Conservation (phyloP, 176 grass and related monocot species). For the Puccinellia tenuiflora region DNA sequence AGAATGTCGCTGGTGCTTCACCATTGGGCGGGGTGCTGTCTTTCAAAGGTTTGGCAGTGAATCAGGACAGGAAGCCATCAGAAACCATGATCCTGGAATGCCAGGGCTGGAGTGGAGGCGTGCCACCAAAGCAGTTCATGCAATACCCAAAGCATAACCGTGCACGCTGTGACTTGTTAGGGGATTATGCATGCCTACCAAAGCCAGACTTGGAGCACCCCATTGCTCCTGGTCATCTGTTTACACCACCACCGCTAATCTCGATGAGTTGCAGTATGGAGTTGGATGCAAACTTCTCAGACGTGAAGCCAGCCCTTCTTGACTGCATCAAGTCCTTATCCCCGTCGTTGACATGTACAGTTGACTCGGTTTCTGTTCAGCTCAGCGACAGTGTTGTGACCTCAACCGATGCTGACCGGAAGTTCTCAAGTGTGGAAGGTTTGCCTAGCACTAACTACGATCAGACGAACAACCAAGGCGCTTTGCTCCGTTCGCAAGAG, state of each 20-base stretch:
- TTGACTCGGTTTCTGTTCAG: conserved; percentile 60
- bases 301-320: conserved; percentile 58
- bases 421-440: conserved; percentile 40
- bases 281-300: conserved; percentile 36
- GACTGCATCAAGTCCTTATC: conserved; percentile 58
- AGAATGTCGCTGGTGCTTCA: conserved; percentile 34
- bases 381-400: conserved; percentile 42
- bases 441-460: conserved; percentile 40
- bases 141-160: conserved; percentile 80
- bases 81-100: conserved; percentile 56
- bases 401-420: conserved; percentile 30
- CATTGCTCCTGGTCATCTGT: conserved; percentile 30
- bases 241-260: conserved; percentile 39
- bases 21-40: conserved; percentile 55
- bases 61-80: conserved; percentile 48
- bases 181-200: conserved; percentile 76
- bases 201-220: conserved; percentile 52
- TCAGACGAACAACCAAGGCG: conserved; percentile 29
- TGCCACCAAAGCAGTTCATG: conserved; percentile 67
- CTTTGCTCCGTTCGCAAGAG: conserved; percentile 30
- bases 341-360: conserved; percentile 54
- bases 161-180: conserved; percentile 62
- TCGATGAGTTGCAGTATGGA: conserved; percentile 46
- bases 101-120: conserved; percentile 39
- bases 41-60: conserved; percentile 46